These are phyloP conservation scores for Gnomoniopsis sp. DNA, from an alignment of 2,329 filamentous ascomycete genomes.

Conservation along the genomic window DNA sequence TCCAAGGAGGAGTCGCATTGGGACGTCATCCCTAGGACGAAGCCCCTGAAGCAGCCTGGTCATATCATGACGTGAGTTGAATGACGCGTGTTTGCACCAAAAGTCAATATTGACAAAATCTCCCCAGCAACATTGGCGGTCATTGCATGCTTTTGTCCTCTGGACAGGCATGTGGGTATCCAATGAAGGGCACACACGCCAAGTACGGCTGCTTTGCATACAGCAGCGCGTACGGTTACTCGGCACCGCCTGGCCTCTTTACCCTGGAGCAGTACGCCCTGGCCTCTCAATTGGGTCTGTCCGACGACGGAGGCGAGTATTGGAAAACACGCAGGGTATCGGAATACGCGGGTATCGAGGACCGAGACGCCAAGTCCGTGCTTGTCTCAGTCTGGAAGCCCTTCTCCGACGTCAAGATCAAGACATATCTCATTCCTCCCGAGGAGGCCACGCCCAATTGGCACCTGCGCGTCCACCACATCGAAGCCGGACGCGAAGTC, in stretches of 20 bases:
- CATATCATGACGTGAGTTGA: conserved; percentile 60
- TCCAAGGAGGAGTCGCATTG: conserved; percentile 61
- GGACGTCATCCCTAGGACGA: conserved; percentile 53
- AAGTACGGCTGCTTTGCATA: conserved; percentile 81
- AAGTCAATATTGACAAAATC: neutral
- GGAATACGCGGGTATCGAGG: conserved; percentile 60
- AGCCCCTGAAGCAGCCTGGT: conserved; percentile 62
- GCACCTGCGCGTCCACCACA: conserved; percentile 64
- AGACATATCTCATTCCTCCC: conserved; percentile 64
- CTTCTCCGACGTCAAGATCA: conserved; percentile 64
- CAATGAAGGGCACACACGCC: conserved; percentile 76
- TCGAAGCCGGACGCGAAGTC: conserved; percentile 58
- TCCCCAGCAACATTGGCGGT: conserved; percentile 58
- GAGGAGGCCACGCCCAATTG: conserved; percentile 58
- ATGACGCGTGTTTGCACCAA: neutral
- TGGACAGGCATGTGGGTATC: conserved; percentile 78
- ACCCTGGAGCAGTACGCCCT: conserved; percentile 74
- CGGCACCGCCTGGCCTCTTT: conserved; percentile 71
- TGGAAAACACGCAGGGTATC: conserved; percentile 74
- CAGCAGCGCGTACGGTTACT: conserved; percentile 72
- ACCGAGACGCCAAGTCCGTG: conserved; percentile 49
- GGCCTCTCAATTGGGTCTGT: conserved; percentile 72
- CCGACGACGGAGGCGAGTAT: conserved; percentile 72
- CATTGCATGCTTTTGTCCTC: conserved; percentile 74
- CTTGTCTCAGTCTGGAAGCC: conserved; percentile 69